phyloP scores from a whole-genome alignment of 352 stramenopile species.

The Pythium aquatile region DNA sequence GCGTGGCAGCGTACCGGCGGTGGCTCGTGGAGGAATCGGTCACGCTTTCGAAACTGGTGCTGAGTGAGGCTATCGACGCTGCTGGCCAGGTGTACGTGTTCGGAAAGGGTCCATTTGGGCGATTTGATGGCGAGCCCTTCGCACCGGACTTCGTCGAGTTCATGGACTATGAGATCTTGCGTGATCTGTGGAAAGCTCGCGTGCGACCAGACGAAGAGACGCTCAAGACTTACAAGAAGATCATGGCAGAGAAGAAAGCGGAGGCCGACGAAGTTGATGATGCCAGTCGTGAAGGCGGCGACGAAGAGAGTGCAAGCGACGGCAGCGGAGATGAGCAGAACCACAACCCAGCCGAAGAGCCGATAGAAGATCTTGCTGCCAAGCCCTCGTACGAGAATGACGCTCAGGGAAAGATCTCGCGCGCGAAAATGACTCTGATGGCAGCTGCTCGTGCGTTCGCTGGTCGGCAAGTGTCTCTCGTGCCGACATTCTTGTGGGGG shows the following conservation, averaged over 20 bases:
- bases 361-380: not conserved
- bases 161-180: constrained; percentile 60
- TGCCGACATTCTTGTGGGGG: constrained; percentile 73
- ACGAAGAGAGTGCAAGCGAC: not conserved
- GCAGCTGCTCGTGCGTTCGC: constrained; percentile 49
- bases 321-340: not conserved
- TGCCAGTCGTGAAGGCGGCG: not conserved
- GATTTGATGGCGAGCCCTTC: constrained; percentile 56
- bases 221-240: constrained; percentile 6
- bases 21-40: constrained; percentile 50
- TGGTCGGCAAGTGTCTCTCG: constrained; percentile 51
- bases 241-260: constrained; percentile 10
- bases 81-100: constrained; percentile 81
- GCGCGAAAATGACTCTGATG: constrained; percentile 37
- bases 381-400: not conserved
- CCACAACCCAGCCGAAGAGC: constrained; percentile 1
- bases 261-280: not conserved
- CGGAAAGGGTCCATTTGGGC: constrained; percentile 57
- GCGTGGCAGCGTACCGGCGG: constrained; percentile 39
- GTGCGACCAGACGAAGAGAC: constrained; percentile 36
- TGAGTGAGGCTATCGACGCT: constrained; percentile 64
- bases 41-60: constrained; percentile 37
- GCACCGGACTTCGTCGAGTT: constrained; percentile 72
- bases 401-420: constrained; percentile 7
- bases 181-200: constrained; percentile 56